Evolutionary conservation across 1,284 basidiomycete genomes (phyloP), one percentile per base, ranked within the genome.

Genomic region (Tilletia indica): DNA sequence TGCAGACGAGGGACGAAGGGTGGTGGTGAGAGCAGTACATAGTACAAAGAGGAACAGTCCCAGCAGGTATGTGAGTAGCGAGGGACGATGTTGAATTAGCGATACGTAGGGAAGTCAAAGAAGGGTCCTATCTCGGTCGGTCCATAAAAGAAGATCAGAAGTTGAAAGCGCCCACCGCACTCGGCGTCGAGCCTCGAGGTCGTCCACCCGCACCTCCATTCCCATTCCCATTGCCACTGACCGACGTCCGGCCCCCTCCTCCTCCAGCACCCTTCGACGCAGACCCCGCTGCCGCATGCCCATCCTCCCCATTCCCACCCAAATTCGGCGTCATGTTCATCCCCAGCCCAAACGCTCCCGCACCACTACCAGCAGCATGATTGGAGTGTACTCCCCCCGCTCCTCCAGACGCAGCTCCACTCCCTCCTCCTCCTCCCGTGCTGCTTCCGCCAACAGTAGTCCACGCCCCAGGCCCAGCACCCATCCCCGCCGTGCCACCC

Each of bases 91-190:
- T 31, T 31, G 25, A 2, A 31, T 31, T 31, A 31, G 25, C 25
- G 25, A 31, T 31, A 31, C 25, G 25, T 31, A 31, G 25, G 25
- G 25, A 31, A 31, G 25, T 31, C 25, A 31, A 31, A 31, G 25
- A 2, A 31, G n/a, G n/a, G n/a, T 31, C 25, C 25, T 31, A 31
- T 31, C 25, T 31, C 25, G 25, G 25, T 31, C 25, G 25, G 25
- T 31, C 1, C 25, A n/a, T n/a, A 31, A 31, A 31, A 31, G 25
- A 31, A 31, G 25, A 45, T 63, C 25, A 63, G 58, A 63, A 63
- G 36, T 63, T 63, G 58, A 63, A 61, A 5, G 58, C 58, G 34
- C 58, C 58, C 25, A 61, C 58, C 58, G 58, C 58, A 31, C 58
- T 61, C 21, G 58, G 58, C 5, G 58, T 61, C 58, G 54, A 58